Conservation (phyloP, 305 asterid species). For the Rubia occidens region DNA sequence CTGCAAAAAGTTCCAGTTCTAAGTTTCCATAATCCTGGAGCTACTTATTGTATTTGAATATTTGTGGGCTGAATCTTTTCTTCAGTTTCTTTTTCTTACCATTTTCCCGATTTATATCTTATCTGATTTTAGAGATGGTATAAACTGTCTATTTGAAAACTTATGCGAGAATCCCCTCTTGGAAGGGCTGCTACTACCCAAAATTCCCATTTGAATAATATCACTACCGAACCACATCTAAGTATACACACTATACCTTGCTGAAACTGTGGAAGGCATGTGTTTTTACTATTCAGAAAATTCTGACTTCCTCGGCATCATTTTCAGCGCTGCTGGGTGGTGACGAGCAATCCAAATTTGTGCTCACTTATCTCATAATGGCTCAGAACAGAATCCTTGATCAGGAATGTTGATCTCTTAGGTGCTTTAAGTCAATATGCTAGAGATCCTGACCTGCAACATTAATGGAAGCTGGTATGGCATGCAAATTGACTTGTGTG, state of each 20-base stretch:
- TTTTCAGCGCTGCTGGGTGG: slow-evolving; percentile 36
- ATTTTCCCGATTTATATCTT: too few species aligned
- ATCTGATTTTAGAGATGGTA: background rate
- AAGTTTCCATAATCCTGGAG: background rate
- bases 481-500: slow-evolving; percentile 2
- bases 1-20: background rate
- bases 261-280: background rate
- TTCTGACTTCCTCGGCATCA: slow-evolving; percentile 3
- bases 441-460: slow-evolving; percentile 27
- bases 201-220: too few species aligned
- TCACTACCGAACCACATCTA: too few species aligned
- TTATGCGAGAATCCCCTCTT: background rate
- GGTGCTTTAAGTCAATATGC: slow-evolving; percentile 30
- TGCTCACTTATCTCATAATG: slow-evolving; percentile 35
- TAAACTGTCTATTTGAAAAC: background rate
- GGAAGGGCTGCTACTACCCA: background rate
- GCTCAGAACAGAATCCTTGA: slow-evolving; percentile 40
- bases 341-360: slow-evolving; percentile 38
- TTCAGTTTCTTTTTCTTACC: background rate
- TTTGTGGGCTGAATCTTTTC: background rate
- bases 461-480: slow-evolving; percentile 31
- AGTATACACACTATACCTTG: background rate
- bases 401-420: slow-evolving; percentile 30
- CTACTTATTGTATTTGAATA: background rate
- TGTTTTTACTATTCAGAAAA: background rate